Percentiles rank a stretch among this genome's conserved stretches.
Evolutionary conservation across 345 rosid species (phyloP).

Genomic region (Gossypioides kirkii): DNA sequence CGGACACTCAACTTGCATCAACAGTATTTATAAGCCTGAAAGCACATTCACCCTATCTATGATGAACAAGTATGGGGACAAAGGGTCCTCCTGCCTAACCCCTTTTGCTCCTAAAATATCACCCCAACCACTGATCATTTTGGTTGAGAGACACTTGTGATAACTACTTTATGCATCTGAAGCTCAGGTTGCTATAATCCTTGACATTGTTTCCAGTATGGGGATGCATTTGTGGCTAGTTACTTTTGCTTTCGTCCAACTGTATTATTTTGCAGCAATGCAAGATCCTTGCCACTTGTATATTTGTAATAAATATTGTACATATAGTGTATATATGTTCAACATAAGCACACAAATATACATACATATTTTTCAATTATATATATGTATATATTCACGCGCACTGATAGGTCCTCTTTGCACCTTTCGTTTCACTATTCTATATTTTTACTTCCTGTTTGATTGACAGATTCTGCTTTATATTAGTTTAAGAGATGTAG

Average conservation of each 20-base stretch:
- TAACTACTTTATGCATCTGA: too few relatives aligned
- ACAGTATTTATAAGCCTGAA: too few relatives aligned
- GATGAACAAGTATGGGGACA: too few relatives aligned
- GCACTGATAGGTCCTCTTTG: not conserved
- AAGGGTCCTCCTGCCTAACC: too few relatives aligned
- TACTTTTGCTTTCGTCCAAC: not conserved
- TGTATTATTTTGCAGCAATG: not conserved
- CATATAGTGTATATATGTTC: not conserved
- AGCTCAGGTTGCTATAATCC: too few relatives aligned
- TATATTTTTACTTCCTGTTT: not conserved
- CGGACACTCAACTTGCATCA: too few relatives aligned
- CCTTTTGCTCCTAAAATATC: too few relatives aligned
- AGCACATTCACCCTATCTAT: too few relatives aligned
- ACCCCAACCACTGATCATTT: too few relatives aligned
- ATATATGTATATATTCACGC: not conserved
- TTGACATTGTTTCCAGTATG: too few relatives aligned
- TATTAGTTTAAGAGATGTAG: not conserved
- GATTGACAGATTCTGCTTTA: not conserved
- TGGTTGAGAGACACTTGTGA: too few relatives aligned
- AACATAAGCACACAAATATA: not conserved
- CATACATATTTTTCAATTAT: not conserved
- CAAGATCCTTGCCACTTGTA: not conserved
- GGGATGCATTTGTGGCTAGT: too few relatives aligned
- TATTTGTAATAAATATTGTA: not conserved
- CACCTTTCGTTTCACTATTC: not conserved